A percentile compares a stretch with the other conserved stretches of the same genome.
Evolutionary conservation across 1,284 basidiomycete genomes (phyloP).

Genomic region (Heimioporus punctisporus): DNA sequence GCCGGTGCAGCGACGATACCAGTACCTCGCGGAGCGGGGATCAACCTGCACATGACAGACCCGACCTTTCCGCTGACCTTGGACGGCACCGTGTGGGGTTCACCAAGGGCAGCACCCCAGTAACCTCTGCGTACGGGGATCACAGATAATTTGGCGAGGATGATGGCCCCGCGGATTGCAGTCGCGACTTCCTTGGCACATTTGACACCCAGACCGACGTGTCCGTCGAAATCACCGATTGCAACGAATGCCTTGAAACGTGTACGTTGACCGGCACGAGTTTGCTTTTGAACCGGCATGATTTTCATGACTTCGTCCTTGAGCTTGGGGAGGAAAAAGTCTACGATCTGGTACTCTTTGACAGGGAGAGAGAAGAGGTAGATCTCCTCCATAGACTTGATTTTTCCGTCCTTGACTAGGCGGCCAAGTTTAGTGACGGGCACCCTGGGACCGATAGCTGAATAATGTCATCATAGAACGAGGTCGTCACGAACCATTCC

Average conservation of each 20-base stretch:
- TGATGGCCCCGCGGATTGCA: slow-evolving; percentile 98
- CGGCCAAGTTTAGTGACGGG: slow-evolving; percentile 99
- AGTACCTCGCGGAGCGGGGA: slow-evolving; percentile 98
- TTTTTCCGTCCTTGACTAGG: slow-evolving; percentile 99
- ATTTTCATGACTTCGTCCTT: slow-evolving; percentile 99
- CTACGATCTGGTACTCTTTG: slow-evolving; percentile 99
- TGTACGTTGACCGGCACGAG: slow-evolving; percentile 99
- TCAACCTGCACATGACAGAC: slow-evolving; percentile 99
- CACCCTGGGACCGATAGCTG: slow-evolving; percentile 56
- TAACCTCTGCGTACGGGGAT: slow-evolving; percentile 98
- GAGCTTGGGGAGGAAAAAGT: slow-evolving; percentile 96
- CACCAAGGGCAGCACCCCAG: slow-evolving; percentile 99
- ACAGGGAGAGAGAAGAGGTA: slow-evolving; percentile 99
- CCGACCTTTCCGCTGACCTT: slow-evolving; percentile 99
- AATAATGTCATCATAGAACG: neutral
- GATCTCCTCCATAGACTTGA: slow-evolving; percentile 99
- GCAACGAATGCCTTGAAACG: slow-evolving; percentile 99
- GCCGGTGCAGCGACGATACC: slow-evolving; percentile 99
- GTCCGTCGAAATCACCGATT: slow-evolving; percentile 98
- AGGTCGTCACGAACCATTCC: slow-evolving; percentile 80
- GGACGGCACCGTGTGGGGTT: slow-evolving; percentile 99
- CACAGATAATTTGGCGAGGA: slow-evolving; percentile 95
- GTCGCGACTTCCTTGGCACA: slow-evolving; percentile 99
- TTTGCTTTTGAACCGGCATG: slow-evolving; percentile 99
- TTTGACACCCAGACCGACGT: slow-evolving; percentile 99